Evolutionary conservation across 2,329 filamentous ascomycete genomes (phyloP).

Genomic region (Trichophyton benhamiae): DNA sequence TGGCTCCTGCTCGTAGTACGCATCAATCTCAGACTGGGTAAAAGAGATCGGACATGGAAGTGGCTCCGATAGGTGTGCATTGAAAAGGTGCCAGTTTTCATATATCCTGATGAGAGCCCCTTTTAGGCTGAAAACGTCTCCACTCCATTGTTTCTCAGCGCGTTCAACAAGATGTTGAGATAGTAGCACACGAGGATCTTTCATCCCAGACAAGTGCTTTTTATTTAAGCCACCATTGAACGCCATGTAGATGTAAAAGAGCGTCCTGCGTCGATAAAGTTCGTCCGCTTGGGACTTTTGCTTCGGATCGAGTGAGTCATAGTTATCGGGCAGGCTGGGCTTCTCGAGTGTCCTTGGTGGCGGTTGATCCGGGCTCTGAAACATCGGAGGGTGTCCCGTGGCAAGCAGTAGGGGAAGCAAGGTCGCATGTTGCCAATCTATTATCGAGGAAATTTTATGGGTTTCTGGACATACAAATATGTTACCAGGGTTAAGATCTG

Average conservation of each 20-base stretch:
- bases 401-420: slow-evolving; percentile 10
- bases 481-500: slow-evolving; percentile 12
- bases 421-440: slow-evolving; percentile 13
- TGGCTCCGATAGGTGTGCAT: not conserved
- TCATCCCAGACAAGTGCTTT: slow-evolving; percentile 6
- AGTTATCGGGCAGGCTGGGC: slow-evolving; percentile 7
- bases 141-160: slow-evolving; percentile 10
- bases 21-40: slow-evolving; percentile 4
- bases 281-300: slow-evolving; percentile 11
- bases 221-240: slow-evolving; percentile 10
- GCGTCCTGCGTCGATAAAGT: slow-evolving; percentile 9
- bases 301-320: slow-evolving; percentile 4
- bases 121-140: slow-evolving; percentile 7
- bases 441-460: slow-evolving; percentile 8
- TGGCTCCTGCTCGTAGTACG: slow-evolving; percentile 7
- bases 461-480: slow-evolving; percentile 10
- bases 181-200: slow-evolving; percentile 6
- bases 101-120: slow-evolving; percentile 9
- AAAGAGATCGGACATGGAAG: slow-evolving; percentile 10
- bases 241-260: slow-evolving; percentile 9
- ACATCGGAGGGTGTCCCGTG: slow-evolving; percentile 10
- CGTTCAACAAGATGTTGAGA: slow-evolving; percentile 9
- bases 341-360: slow-evolving; percentile 3
- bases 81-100: slow-evolving; percentile 11
- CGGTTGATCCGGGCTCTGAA: slow-evolving; percentile 8